These are phyloP conservation scores for Pleurotus salmoneostramineus DNA, from an alignment of 768 basidiomycete species.

Conservation along the genomic window DNA sequence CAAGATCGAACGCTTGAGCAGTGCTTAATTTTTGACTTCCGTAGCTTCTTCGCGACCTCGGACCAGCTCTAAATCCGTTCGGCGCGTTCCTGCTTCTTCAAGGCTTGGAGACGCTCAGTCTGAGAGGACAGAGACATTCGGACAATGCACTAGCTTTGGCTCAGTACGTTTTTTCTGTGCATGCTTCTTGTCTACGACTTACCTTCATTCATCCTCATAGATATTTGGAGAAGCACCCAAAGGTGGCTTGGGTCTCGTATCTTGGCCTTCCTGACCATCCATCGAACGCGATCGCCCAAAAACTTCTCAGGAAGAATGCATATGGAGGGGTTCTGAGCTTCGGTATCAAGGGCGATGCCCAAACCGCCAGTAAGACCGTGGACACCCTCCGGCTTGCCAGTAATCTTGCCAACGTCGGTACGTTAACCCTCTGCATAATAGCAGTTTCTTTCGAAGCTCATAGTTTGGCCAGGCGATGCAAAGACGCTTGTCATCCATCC, in stretches of 20 bases:
- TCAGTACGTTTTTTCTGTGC: constrained; percentile 23
- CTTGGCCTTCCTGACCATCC: constrained; percentile 62
- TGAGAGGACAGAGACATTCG: constrained; percentile 68
- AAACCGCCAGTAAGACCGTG: constrained; percentile 54
- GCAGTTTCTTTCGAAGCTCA: not conserved
- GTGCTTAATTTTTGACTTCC: not conserved
- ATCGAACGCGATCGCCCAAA: constrained; percentile 55
- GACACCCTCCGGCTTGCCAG: constrained; percentile 70
- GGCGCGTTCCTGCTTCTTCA: constrained; percentile 73
- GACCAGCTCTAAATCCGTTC: constrained; percentile 66
- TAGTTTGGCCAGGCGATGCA: constrained; percentile 44
- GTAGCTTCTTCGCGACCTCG: constrained; percentile 63
- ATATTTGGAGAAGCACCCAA: constrained; percentile 61
- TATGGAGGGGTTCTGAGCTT: constrained; percentile 79
- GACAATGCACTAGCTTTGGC: constrained; percentile 72
- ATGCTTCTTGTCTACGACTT: not conserved
- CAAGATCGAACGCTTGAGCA: not conserved
- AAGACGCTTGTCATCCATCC: constrained; percentile 82
- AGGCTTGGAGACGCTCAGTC: constrained; percentile 72
- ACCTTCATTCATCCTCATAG: constrained; percentile 17
- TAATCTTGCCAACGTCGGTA: constrained; percentile 69
- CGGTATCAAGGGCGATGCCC: constrained; percentile 59
- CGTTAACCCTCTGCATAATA: constrained; percentile 13
- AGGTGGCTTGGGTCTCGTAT: constrained; percentile 77
- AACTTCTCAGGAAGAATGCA: constrained; percentile 44